Base-by-base conservation (phyloP, 2,329 filamentous ascomycete genomes). In the Parascedosporium putredinis region DNA sequence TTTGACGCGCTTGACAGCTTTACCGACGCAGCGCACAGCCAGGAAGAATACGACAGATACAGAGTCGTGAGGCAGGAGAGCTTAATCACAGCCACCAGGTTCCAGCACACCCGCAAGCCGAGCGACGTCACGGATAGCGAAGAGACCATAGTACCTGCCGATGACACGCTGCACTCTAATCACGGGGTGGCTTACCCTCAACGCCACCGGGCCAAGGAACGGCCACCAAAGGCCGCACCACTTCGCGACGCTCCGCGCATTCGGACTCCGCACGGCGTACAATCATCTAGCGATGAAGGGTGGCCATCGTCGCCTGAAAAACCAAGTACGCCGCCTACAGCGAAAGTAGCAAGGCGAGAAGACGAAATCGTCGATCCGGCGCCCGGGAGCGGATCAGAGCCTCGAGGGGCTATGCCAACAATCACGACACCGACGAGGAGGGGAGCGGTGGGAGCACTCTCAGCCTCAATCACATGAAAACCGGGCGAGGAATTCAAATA, bases 1-100 rank as follows among this genome's bases (percentile, higher is more conserved):
- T 90, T 95, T 55, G 84, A 94, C 57, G 90, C 93, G 0, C 71
- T 98, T 8, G 81, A 94, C 52, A 83, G 75, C 57, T 88, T 84
- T 61, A 78, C 74, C 2, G 71, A 73, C 38, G 71, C 77, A 0
- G 72, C 74, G 45, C 77, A 82, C 58, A 72, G 74, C 2, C 68
- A 74, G 51, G 78, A 80, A 57, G 77, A 84, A 59, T 83, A 78
- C 55, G 77, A 75, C 49, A 70, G 70, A 36, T 83, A 82, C 57
- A 68, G 68, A 46, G 62, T 68, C 24, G 75, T 73, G 24, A 67
- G 76, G n/a, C 67, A 70, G 44, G 68, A 69, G 53, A 78, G 73
- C 56, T 59, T 79, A 3, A 66, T 65, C 3, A 62, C 58, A n/a
- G n/a, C n/a, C 10, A 59, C 57, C 42, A 52, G 56, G 10, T 56